Evolutionary conservation across 164 flowering plant genomes (phyloP).

Genomic region (Taxillus chinensis): DNA sequence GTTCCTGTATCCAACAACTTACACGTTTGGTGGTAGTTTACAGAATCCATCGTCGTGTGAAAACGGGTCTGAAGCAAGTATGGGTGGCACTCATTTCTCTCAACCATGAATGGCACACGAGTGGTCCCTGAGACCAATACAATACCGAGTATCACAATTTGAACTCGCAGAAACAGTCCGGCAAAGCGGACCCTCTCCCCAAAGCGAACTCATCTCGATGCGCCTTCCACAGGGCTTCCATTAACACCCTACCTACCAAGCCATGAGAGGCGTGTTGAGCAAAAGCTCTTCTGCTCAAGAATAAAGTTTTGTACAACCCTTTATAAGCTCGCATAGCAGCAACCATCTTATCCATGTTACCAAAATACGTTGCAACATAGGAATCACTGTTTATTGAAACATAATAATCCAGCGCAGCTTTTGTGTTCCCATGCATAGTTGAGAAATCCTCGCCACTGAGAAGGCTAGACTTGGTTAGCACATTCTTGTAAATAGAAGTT

Average conservation of each 20-base stretch:
- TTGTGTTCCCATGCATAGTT: conserved; percentile 94
- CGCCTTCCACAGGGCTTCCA: conserved; percentile 56
- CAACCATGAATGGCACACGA: not conserved
- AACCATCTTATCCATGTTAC: conserved; percentile 99
- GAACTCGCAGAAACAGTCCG: conserved; percentile 90
- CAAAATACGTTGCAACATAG: conserved; percentile 88
- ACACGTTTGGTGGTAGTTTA: too few relatives aligned
- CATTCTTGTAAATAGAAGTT: conserved; percentile 62
- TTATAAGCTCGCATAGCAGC: conserved; percentile 80
- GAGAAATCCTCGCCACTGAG: conserved; percentile 55
- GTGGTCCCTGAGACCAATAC: not conserved
- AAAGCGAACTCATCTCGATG: conserved; percentile 63
- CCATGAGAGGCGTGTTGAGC: conserved; percentile 49
- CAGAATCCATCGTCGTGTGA: too few relatives aligned
- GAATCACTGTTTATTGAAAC: conserved; percentile 88
- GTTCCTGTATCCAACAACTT: too few relatives aligned
- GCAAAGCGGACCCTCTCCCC: conserved; percentile 86
- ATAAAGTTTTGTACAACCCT: conserved; percentile 61
- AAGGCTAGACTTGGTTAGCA: conserved; percentile 65
- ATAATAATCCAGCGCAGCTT: conserved; percentile 90
- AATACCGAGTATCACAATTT: conserved; percentile 29
- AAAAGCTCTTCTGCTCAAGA: conserved; percentile 69
- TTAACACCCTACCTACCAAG: conserved; percentile 42
- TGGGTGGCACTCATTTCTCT: not conserved
- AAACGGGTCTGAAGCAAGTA: too few relatives aligned